Evolutionary conservation across 2,329 filamentous ascomycete genomes (phyloP).

Genomic region (Zymoseptoria brevis): DNA sequence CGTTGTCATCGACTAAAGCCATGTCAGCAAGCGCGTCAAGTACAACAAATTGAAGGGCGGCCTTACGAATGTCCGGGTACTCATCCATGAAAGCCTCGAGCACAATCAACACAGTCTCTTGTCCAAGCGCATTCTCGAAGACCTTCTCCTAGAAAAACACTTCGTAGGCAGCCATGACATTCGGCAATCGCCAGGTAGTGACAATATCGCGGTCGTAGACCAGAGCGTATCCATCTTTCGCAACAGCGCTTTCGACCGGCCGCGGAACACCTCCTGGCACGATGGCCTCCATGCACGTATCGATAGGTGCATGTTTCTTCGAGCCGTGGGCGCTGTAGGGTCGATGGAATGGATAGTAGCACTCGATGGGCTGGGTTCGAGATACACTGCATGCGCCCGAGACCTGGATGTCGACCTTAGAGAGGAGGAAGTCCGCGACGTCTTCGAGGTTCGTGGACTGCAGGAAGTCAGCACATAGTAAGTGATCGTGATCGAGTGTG

Average conservation of each 20-base stretch:
- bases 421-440: constrained; percentile 1
- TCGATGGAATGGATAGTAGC: constrained; percentile 14
- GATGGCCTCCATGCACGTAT: constrained; percentile 1
- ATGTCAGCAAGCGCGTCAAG: background rate
- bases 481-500: background rate
- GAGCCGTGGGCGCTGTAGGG: constrained; percentile 7
- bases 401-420: constrained; percentile 11
- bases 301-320: constrained; percentile 1
- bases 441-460: background rate
- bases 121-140: constrained; percentile 18
- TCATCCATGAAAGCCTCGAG: constrained; percentile 19
- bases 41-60: background rate
- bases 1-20: background rate
- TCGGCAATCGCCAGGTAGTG: constrained; percentile 19
- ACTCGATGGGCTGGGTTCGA: constrained; percentile 13
- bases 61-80: constrained; percentile 2
- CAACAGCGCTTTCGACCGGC: constrained; percentile 4
- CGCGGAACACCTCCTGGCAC: constrained; percentile 9
- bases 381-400: constrained; percentile 13
- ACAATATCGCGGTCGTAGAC: constrained; percentile 22
- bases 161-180: constrained; percentile 14
- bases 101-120: constrained; percentile 17
- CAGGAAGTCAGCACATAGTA: background rate
- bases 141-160: constrained; percentile 23
- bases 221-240: constrained; percentile 7